These are phyloP conservation scores for Zychaea mexicana DNA, from an alignment of 371 early-diverging fungal genomes.

Conservation along the genomic window DNA sequence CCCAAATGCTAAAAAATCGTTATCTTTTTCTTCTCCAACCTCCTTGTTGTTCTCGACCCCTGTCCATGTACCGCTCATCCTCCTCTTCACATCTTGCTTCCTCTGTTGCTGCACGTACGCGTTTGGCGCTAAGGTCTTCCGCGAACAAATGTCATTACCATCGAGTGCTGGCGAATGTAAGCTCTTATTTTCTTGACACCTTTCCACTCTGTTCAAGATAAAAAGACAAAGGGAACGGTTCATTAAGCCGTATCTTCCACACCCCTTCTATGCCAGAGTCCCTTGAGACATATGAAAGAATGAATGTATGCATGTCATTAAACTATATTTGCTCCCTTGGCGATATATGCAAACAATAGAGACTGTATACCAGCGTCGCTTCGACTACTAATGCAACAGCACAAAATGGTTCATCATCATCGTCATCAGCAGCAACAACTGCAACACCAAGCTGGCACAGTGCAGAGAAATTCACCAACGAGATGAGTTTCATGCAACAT, in stretches of 20 bases:
- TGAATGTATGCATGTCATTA: too few relatives aligned
- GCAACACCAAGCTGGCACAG: slow-evolving; percentile 8
- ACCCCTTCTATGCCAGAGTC: neutral
- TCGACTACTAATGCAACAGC: neutral
- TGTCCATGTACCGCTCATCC: neutral
- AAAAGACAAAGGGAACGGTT: too few relatives aligned
- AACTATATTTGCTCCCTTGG: too few relatives aligned
- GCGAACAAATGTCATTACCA: neutral
- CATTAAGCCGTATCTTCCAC: too few relatives aligned
- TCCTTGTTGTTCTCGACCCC: too few relatives aligned
- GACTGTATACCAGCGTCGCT: neutral
- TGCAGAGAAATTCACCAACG: slow-evolving; percentile 28
- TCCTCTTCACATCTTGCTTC: too few relatives aligned
- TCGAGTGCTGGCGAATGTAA: neutral
- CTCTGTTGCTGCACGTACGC: neutral
- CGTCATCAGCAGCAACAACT: neutral
- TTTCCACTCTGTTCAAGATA: too few relatives aligned
- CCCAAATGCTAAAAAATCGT: neutral
- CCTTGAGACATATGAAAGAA: too few relatives aligned
- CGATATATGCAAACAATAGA: neutral
- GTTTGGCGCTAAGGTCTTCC: neutral
- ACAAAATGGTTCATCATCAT: neutral
- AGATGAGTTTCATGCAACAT: slow-evolving; percentile 48
- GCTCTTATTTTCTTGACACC: too few relatives aligned
- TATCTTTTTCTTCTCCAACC: neutral